Evolutionary conservation across 139 green algal species (phyloP).

Genomic region (Coelastrella sp.): DNA sequence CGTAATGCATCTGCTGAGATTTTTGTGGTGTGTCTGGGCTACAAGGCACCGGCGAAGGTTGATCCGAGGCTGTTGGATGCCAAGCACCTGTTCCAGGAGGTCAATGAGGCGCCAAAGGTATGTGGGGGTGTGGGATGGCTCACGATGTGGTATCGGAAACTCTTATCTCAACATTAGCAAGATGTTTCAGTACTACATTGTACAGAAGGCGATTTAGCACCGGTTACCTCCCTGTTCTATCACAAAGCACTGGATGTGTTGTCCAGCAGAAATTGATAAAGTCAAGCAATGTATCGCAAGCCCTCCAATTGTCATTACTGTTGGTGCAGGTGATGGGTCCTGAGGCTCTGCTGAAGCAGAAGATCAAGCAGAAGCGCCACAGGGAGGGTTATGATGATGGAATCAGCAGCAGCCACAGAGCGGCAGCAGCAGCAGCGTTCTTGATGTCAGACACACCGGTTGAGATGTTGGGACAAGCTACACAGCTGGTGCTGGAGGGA

Average conservation of each 20-base stretch:
- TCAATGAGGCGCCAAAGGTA: conserved; percentile 53
- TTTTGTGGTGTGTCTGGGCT: conserved; percentile 97
- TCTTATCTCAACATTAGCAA: too few species aligned
- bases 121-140: not conserved
- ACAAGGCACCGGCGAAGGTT: conserved; percentile 97
- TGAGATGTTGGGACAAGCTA: conserved; percentile 90
- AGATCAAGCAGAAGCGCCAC: conserved; percentile 80
- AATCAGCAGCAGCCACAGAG: conserved; percentile 71
- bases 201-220: too few species aligned
- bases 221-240: too few species aligned
- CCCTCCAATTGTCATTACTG: not conserved
- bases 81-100: conserved; percentile 86
- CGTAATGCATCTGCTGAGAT: conserved; percentile 96
- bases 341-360: conserved; percentile 83
- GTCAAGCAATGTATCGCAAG: not conserved
- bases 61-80: conserved; percentile 96
- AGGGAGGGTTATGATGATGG: conserved; percentile 97
- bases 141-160: not conserved
- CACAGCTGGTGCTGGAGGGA: conserved; percentile 44
- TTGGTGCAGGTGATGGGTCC: conserved; percentile 69
- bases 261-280: too few species aligned
- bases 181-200: too few species aligned
- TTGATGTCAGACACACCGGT: conserved; percentile 82
- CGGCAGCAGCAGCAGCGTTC: conserved; percentile 78
- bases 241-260: too few species aligned